Base-by-base conservation (phyloP, 2,329 filamentous ascomycete species). In the Colletotrichum sp. region DNA sequence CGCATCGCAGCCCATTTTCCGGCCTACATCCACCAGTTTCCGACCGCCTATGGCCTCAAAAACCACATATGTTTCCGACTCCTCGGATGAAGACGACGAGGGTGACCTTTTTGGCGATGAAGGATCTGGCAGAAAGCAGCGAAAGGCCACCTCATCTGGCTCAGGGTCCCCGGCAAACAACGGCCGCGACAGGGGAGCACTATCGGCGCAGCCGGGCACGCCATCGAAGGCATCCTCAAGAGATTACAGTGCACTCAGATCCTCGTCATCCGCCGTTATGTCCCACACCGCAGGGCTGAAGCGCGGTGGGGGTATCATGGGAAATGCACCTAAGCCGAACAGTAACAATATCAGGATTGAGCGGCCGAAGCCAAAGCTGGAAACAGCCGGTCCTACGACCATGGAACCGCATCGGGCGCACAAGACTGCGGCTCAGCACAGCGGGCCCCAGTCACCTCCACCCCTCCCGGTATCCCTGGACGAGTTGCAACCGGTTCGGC, bases 41-140 rank as follows among this genome's bases (percentile, higher is more conserved):
- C 59, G 71, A 13, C 58, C 74, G n/a, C 67, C 74, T 5, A 65
- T 48, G 21, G 63, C 58, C 32, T 75, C 59, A 16, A 81, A 79
- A 55, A 78, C 85, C 5, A 85, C 83, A 1, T 85, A 84, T 59
- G 81, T 88, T 30, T 84, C 85, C 2, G 87, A 88, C 73, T 86
- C 84, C 13, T 76, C 76, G 14, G 76, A 76, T 21, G 67, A 67
- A 4, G 62, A 76, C 8, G 63, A 59, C 7, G 63, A 34, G 10
- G 43, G 43, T 8, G 72, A 66, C 21, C 34, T 74, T 4, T 77
- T 76, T 16, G 71, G 69, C 34, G 74, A 76, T 21, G 36, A 73
- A 16, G 73, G 21, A 36, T 30, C 56, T 32, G 30, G 48, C 21
- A 75, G 68, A 43, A 74, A 72, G 24, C 59, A 69, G 52, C n/a